Base-by-base conservation (phyloP, 495 filamentous ascomycete genomes). In the Saxispiralis lemnorum region DNA sequence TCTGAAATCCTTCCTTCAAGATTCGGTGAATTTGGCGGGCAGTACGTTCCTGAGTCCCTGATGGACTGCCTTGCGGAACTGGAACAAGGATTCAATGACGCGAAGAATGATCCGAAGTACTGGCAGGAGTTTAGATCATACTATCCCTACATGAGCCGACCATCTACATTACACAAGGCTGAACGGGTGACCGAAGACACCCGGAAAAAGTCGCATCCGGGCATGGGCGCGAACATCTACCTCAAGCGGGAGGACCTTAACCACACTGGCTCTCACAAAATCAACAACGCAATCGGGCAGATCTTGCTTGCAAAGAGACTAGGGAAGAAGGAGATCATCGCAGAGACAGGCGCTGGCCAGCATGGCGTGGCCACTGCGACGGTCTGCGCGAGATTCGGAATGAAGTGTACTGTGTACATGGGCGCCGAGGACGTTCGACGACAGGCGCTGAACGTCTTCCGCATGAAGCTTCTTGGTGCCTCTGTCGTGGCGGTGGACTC, bases 21-120 rank as follows among this genome's bases (percentile, higher is more conserved):
- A 12, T 99, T 99, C 54, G 89, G 89, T 45, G 83, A 94, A 60
- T 99, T 93, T 51, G 89, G 89, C 52, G 89, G 89, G n/a, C 89
- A 96, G 60, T 99, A 96, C 54, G 88, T 99, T 0, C 92, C 89
- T 1, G 89, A 99, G 63, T 86, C 86, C 6, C 71, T 99, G 21
- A 96, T 96, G 86, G 87, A 94, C 63, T 96, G 89, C 56, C 66
- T 99, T 49, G 73, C 76, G 0, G 77, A 99, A 63, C 74, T 99
- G 12, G 87, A 96, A 59, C 66, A 68, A 9, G 89, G 88, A n/a
- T 99, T 99, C 66, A 73, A 92, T 47, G 62, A 75, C 36, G 82
- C 84, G 34, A 76, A 76, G 51, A 74, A 86, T 39, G 88, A 96
- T 56, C 79, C 85, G 6, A 67, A 71, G 20, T 99, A 96, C 69